Evolutionary conservation across 164 flowering plant genomes (phyloP).

Genomic region (Stephania yunnanensis): DNA sequence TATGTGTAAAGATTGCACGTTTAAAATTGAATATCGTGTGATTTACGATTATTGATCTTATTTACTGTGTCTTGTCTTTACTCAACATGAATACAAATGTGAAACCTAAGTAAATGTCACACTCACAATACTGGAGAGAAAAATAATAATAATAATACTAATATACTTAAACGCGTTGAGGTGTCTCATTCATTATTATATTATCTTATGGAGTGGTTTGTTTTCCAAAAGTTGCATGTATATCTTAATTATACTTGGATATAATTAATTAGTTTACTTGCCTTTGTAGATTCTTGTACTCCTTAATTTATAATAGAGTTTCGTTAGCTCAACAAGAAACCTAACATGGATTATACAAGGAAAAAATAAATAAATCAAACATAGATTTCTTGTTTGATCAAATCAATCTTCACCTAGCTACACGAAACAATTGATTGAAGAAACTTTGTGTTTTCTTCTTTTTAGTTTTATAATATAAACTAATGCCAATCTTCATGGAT

Average conservation of each 20-base stretch:
- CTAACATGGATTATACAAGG: background rate
- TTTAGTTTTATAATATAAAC: too few relatives aligned
- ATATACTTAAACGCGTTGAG: background rate
- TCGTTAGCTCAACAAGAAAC: conserved; percentile 2
- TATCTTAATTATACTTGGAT: too few relatives aligned
- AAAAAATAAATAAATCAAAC: too few relatives aligned
- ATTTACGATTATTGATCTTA: background rate
- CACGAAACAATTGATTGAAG: background rate
- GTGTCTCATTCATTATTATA: background rate
- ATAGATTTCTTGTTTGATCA: background rate
- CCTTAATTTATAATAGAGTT: background rate
- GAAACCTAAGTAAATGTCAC: background rate
- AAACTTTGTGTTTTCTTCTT: background rate
- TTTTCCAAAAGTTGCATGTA: too few relatives aligned
- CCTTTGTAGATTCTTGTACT: background rate
- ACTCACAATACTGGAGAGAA: background rate
- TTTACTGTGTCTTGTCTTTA: background rate
- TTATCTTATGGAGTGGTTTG: too few relatives aligned
- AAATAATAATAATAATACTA: background rate
- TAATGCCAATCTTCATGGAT: too few relatives aligned
- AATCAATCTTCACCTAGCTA: background rate
- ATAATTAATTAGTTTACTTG: background rate
- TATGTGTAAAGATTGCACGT: background rate
- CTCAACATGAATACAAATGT: background rate
- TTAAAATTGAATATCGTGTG: background rate